Percentiles rank a stretch among this genome's conserved stretches.
Conservation (phyloP, 371 early-diverging fungal species). For the Nematocida sp. region DNA sequence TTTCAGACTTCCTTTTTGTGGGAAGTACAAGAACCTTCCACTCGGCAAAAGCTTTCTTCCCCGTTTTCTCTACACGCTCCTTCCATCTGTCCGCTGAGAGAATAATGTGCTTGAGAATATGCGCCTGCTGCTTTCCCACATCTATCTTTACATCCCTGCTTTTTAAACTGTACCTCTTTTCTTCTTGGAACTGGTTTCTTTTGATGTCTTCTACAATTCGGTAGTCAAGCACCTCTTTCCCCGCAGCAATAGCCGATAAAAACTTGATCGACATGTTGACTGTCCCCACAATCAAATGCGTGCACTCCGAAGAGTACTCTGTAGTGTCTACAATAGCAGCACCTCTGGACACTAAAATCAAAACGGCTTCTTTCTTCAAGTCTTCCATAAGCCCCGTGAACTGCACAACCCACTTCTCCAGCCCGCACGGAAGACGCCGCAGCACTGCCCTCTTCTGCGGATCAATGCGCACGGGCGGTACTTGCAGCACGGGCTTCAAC, state of each 20-base stretch:
- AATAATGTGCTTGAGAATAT: slow-evolving; percentile 9
- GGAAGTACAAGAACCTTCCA: slow-evolving; percentile 54
- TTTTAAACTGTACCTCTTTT: not conserved
- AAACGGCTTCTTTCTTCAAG: slow-evolving; percentile 55
- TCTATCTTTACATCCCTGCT: slow-evolving; percentile 1
- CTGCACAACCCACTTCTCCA: slow-evolving; percentile 54
- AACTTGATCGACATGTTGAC: slow-evolving; percentile 62
- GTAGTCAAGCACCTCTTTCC: slow-evolving; percentile 59
- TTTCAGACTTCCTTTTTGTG: not conserved
- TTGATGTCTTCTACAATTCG: slow-evolving; percentile 55
- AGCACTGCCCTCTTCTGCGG: slow-evolving; percentile 3
- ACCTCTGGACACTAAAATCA: slow-evolving; percentile 31
- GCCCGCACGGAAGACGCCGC: not conserved
- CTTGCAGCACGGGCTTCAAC: not conserved
- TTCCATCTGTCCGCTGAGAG: slow-evolving; percentile 7
- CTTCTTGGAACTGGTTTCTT: not conserved
- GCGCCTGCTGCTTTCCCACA: slow-evolving; percentile 15
- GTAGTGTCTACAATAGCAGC: slow-evolving; percentile 36
- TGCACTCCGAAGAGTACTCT: slow-evolving; percentile 43
- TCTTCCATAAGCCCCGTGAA: slow-evolving; percentile 57
- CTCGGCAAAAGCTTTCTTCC: slow-evolving; percentile 57
- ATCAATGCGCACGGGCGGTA: not conserved
- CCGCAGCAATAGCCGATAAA: slow-evolving; percentile 56
- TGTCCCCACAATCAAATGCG: slow-evolving; percentile 63
- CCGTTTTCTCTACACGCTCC: slow-evolving; percentile 8